Evolutionary conservation across 306 rosid genomes (phyloP), one percentile per base, ranked within the genome.

Genomic region (Trichosanthes cucumerina): DNA sequence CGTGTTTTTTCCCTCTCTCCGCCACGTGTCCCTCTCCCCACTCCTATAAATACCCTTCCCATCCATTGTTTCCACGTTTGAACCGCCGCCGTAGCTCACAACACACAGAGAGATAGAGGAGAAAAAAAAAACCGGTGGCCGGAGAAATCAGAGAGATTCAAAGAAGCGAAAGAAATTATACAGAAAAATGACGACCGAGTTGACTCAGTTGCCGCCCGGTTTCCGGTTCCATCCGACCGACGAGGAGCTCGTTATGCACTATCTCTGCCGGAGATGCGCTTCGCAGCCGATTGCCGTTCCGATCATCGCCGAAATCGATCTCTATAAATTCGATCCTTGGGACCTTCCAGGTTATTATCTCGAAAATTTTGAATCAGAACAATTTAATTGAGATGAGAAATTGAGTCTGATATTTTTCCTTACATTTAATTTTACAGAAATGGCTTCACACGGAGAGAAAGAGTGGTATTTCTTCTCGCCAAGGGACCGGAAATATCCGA

Each of bases 401-500:
- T 24, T 46, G 5, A 23, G 7, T 71, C 14, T 0, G 53, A 44
- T 69, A 39, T 39, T 68, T 0, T 2, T 36, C 36, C 15, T 43
- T 4, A 36, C 26, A 16, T 0, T 36, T 80, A 9, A 5, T 3
- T 28, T 75, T 44, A 44, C 77, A 72, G 77, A 46, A 72, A 0
- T 71, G 88, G 92, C 97, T 0, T 49, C 83, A 36, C 91, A 90
- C 43, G 99, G 99, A 39, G 97, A 92, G 82, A 95, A 92, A 23
- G 99, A 92, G 86, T 95, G 99, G 99, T 95, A 92, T 50, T 95
- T 95, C 75, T 95, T 95, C 64, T 86, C 99, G 3, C 99, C 97
- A 0, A 78, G 99, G 31, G 99, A 95, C 28, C 76, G 99, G 74
- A 95, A 95, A 58, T 95, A 95, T 4, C 99, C 99, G 1, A 95